Percentiles rank a stretch among this genome's conserved stretches.
Conservation (phyloP, 2,329 filamentous ascomycete genomes). For the Myriangium duriaei region DNA sequence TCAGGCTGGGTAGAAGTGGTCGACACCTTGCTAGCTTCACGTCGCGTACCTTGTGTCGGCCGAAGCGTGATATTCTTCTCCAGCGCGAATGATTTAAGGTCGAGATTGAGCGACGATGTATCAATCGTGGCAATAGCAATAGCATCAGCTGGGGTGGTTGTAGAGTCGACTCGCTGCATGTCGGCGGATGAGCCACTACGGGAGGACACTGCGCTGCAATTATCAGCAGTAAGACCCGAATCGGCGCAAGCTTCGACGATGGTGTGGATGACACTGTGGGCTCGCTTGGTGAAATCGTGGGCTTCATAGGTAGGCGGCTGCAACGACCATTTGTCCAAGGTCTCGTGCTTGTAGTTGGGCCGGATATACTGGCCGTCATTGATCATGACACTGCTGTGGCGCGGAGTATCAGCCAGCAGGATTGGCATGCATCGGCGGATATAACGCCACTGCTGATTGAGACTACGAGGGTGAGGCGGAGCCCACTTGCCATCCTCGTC, state of each 20-base stretch:
- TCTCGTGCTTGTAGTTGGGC: slow-evolving; percentile 31
- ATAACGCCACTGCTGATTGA: slow-evolving; percentile 31
- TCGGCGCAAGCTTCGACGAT: background rate
- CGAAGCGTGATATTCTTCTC: background rate
- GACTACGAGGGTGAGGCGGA: slow-evolving; percentile 21
- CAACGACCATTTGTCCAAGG: slow-evolving; percentile 29
- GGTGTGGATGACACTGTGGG: background rate
- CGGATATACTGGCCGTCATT: slow-evolving; percentile 29
- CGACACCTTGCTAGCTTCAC: slow-evolving; percentile 6
- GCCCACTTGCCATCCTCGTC: slow-evolving; percentile 23
- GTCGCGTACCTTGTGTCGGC: slow-evolving; percentile 1
- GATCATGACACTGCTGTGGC: slow-evolving; percentile 35
- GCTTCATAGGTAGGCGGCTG: slow-evolving; percentile 34
- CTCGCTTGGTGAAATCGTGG: slow-evolving; percentile 22
- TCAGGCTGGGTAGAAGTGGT: slow-evolving; percentile 5
- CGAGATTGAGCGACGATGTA: slow-evolving; percentile 2
- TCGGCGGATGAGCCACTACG: slow-evolving; percentile 8
- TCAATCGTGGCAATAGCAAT: slow-evolving; percentile 2
- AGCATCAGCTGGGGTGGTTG: background rate
- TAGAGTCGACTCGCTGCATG: slow-evolving; percentile 8
- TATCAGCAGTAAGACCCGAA: slow-evolving; percentile 3
- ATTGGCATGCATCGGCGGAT: slow-evolving; percentile 35
- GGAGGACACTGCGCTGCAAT: background rate
- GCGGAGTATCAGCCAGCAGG: slow-evolving; percentile 30
- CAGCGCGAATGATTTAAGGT: slow-evolving; percentile 7